phyloP scores from a whole-genome alignment of 257 asterid genomes.

The Prunella vulgaris region DNA sequence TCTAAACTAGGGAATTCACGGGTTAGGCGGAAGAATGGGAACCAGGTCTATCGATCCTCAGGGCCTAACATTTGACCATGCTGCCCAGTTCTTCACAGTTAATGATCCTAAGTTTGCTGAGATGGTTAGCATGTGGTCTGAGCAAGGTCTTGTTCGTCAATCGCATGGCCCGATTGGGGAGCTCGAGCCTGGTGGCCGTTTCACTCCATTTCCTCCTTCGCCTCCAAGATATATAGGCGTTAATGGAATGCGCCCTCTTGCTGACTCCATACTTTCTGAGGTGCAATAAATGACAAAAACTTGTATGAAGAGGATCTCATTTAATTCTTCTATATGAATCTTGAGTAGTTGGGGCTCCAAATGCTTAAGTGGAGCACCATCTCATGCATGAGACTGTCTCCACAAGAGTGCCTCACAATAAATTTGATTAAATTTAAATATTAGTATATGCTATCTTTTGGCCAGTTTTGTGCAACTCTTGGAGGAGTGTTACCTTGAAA shows the following conservation, averaged over 20 bases:
- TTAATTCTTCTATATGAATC: no score
- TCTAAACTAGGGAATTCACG: constrained; percentile 70
- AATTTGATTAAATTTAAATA: neutral
- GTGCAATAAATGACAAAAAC: no score
- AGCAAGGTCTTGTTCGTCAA: constrained; percentile 55
- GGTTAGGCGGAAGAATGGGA: constrained; percentile 95
- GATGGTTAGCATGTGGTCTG: constrained; percentile 68
- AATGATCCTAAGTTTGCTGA: constrained; percentile 61
- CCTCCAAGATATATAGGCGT: constrained; percentile 67
- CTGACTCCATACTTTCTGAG: constrained; percentile 78
- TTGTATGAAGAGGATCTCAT: no score
- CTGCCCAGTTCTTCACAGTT: constrained; percentile 91
- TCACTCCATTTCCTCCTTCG: constrained; percentile 51
- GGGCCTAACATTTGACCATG: constrained; percentile 73
- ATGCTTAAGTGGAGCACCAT: no score
- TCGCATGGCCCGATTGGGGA: constrained; percentile 71
- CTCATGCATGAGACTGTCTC: no score
- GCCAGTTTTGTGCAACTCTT: neutral
- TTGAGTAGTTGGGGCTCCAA: no score
- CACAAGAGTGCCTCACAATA: no score
- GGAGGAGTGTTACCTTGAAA: no score
- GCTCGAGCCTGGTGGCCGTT: constrained; percentile 74
- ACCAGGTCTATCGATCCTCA: constrained; percentile 74
- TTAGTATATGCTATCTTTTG: neutral
- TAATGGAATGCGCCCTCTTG: constrained; percentile 88